Percentiles rank a stretch among this genome's conserved stretches.
Evolutionary conservation across 2,329 filamentous ascomycete species (phyloP).

Genomic region (Alternaria postmessia): DNA sequence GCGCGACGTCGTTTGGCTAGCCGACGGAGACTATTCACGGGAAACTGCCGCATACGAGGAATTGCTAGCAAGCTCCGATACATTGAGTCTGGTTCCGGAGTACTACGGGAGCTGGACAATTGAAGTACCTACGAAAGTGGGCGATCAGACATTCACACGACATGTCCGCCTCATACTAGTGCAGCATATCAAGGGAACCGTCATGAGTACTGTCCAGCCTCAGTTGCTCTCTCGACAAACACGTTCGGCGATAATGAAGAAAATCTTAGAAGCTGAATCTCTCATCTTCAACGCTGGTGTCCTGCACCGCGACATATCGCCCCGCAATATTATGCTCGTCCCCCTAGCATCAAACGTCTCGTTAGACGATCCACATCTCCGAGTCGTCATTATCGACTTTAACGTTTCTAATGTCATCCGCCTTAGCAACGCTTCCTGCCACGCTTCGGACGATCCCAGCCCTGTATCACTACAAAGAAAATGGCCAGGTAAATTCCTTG

Average conservation of each 20-base stretch:
- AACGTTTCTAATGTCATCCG: neutral
- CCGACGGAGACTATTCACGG: constrained; percentile 11
- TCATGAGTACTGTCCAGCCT: neutral
- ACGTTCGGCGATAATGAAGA: neutral
- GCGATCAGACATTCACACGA: neutral
- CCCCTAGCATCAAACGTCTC: neutral
- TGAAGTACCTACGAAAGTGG: neutral
- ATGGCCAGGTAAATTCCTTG: neutral
- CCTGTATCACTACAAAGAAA: neutral
- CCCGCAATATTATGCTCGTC: constrained; percentile 21
- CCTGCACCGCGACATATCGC: constrained; percentile 9
- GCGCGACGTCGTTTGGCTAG: constrained; percentile 6
- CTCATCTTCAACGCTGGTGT: constrained; percentile 9
- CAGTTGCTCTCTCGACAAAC: neutral
- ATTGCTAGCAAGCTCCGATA: neutral
- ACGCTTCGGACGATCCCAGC: neutral
- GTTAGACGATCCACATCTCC: neutral
- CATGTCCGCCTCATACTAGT: constrained; percentile 14
- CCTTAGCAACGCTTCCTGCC: neutral
- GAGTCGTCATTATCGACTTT: constrained; percentile 9
- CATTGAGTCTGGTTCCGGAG: neutral
- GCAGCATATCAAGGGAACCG: neutral
- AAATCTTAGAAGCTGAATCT: constrained; percentile 7
- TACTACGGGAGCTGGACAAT: constrained; percentile 12
- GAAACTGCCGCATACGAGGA: constrained; percentile 8